Conservation (phyloP, 176 grass and related monocot genomes). For the barley (Hordeum vulgare) region DNA sequence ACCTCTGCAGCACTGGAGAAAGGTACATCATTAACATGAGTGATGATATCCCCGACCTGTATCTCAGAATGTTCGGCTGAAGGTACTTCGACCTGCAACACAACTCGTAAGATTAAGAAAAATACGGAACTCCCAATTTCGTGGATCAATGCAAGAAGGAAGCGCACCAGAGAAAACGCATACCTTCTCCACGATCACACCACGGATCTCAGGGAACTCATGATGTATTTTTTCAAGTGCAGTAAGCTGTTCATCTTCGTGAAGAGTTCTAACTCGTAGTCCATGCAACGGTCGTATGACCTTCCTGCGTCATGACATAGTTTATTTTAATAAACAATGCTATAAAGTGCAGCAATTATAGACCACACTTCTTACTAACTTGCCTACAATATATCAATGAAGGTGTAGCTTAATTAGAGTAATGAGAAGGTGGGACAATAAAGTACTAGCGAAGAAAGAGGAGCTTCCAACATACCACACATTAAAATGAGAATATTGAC, state of each 20-base stretch:
- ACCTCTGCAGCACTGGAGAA: constrained; percentile 23
- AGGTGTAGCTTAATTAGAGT: background rate
- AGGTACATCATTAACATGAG: constrained; percentile 7
- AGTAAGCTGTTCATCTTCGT: background rate
- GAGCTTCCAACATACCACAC: background rate
- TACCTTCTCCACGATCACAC: constrained; percentile 15
- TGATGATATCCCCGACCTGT: constrained; percentile 5
- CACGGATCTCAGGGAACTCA: background rate
- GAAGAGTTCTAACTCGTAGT: background rate
- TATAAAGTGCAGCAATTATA: background rate
- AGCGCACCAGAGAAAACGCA: background rate
- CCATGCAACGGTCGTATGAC: constrained; percentile 16
- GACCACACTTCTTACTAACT: background rate
- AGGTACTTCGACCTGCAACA: background rate
- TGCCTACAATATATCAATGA: background rate
- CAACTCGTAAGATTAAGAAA: background rate
- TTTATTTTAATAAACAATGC: background rate
- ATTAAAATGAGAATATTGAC: background rate
- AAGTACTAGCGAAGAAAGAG: too few species aligned
- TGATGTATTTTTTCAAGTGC: background rate
- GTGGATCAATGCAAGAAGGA: background rate
- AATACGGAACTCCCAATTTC: background rate
- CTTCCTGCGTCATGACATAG: background rate
- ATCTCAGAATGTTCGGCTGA: background rate
- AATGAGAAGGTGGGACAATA: too few species aligned